Evolutionary conservation across 192 early-diverging fungal genomes (phyloP).

Genomic region (Jimgerdemannia flammicorona): DNA sequence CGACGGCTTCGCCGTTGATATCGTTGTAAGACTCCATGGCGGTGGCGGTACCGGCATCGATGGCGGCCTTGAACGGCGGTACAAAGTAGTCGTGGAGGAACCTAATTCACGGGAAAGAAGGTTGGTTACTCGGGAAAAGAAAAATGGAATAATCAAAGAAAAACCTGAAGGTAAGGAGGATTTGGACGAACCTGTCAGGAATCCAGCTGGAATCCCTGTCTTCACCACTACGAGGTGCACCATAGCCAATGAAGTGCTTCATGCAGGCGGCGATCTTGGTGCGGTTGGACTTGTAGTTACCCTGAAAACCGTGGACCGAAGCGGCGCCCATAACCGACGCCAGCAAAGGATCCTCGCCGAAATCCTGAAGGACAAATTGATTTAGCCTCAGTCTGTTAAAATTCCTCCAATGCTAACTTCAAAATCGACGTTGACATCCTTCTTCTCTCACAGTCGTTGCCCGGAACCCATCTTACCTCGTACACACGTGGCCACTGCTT

Average conservation of each 20-base stretch:
- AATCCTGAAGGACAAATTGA: slow-evolving; percentile 4
- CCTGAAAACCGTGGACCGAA: slow-evolving; percentile 56
- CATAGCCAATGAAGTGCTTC: slow-evolving; percentile 69
- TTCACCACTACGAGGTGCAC: slow-evolving; percentile 33
- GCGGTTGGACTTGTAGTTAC: slow-evolving; percentile 61
- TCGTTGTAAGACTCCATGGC: slow-evolving; percentile 64
- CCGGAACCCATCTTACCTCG: slow-evolving; percentile 19
- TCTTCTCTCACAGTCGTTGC: slow-evolving; percentile 21
- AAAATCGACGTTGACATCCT: too few species aligned
- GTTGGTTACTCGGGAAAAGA: slow-evolving; percentile 23
- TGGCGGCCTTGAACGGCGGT: slow-evolving; percentile 55
- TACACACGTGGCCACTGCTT: slow-evolving; percentile 59
- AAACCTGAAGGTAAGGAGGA: background rate
- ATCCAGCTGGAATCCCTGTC: slow-evolving; percentile 28
- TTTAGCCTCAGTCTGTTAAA: too few species aligned
- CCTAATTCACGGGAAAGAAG: slow-evolving; percentile 31
- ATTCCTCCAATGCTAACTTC: too few species aligned
- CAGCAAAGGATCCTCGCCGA: slow-evolving; percentile 57
- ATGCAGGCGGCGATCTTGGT: slow-evolving; percentile 58
- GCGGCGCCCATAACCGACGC: slow-evolving; percentile 46
- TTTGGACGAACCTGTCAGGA: slow-evolving; percentile 7
- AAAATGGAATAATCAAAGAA: background rate
- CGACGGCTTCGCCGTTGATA: slow-evolving; percentile 55
- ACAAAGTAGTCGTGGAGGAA: slow-evolving; percentile 61
- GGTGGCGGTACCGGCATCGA: slow-evolving; percentile 54